Percentiles rank a stretch among this genome's conserved stretches.
phyloP scores from a whole-genome alignment of 768 basidiomycete species.

The Strobilomyces dryophilus region DNA sequence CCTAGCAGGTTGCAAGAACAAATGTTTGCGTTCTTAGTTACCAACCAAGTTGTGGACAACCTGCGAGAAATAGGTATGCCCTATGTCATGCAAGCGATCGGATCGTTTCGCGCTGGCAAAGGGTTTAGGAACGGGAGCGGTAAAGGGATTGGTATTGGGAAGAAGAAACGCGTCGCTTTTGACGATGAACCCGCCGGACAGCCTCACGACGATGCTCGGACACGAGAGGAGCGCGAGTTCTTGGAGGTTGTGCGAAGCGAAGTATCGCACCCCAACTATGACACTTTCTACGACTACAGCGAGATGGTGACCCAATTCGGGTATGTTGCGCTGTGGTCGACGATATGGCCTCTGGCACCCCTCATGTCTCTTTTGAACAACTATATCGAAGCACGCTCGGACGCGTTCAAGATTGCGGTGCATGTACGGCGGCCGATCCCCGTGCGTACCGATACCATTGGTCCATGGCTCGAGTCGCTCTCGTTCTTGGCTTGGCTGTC shows the following conservation, averaged over 20 bases:
- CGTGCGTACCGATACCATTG: conserved; percentile 83
- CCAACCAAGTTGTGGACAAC: conserved; percentile 78
- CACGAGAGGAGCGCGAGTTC: conserved; percentile 69
- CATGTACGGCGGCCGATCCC: conserved; percentile 85
- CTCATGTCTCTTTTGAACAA: conserved; percentile 91
- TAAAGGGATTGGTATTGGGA: conserved; percentile 26
- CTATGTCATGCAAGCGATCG: conserved; percentile 60
- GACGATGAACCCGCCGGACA: conserved; percentile 50
- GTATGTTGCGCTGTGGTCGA: conserved; percentile 87
- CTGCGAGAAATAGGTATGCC: conserved; percentile 81
- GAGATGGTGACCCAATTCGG: conserved; percentile 98
- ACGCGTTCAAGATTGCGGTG: conserved; percentile 92
- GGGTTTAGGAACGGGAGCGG: conserved; percentile 24
- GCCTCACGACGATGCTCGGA: conserved; percentile 28
- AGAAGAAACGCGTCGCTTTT: conserved; percentile 69
- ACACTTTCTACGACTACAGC: conserved; percentile 82
- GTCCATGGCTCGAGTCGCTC: conserved; percentile 89
- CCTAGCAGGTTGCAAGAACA: conserved; percentile 76
- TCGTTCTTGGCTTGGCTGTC: conserved; percentile 88
- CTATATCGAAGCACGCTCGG: conserved; percentile 84
- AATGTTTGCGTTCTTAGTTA: conserved; percentile 91
- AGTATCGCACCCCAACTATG: conserved; percentile 75
- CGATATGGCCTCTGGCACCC: conserved; percentile 92
- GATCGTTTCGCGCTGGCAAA: conserved; percentile 45
- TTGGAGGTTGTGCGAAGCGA: conserved; percentile 75